Conservation (phyloP, 805 yeast genomes). For the Metschnikowia henanensis region DNA sequence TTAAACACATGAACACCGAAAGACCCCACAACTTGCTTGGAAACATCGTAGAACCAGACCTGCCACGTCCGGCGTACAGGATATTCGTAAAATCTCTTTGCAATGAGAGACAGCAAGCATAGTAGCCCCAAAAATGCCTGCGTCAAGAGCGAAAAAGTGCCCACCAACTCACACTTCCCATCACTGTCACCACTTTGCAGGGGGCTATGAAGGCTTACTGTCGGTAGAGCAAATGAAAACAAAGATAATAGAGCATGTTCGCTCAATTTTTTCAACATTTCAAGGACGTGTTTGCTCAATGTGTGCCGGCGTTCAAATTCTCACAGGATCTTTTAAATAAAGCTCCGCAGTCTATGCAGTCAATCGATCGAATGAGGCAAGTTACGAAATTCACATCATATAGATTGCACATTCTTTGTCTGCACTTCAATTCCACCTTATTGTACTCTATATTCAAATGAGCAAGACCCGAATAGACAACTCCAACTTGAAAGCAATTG, state of each 20-base stretch:
- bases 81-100: slow-evolving; percentile 75
- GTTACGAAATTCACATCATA: no score
- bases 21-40: slow-evolving; percentile 88
- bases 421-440: no score
- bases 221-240: slow-evolving; percentile 15
- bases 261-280: slow-evolving; percentile 4
- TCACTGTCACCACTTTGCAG: slow-evolving; percentile 17
- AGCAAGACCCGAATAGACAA: no score
- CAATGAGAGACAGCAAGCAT: slow-evolving; percentile 69
- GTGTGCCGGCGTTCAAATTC: background rate
- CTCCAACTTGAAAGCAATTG: no score
- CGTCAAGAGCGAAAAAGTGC: slow-evolving; percentile 81
- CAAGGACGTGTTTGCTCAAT: background rate
- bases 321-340: background rate
- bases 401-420: no score
- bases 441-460: no score
- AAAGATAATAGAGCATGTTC: slow-evolving; percentile 2
- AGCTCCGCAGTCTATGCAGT: background rate
- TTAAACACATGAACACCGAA: slow-evolving; percentile 80
- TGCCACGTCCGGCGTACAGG: slow-evolving; percentile 83
- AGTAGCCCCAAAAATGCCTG: slow-evolving; percentile 77
- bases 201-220: background rate
- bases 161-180: slow-evolving; percentile 53
- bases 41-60: slow-evolving; percentile 87
- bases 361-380: background rate